phyloP scores from a whole-genome alignment of 1,284 basidiomycete species.

The Cryptococcus sp. region DNA sequence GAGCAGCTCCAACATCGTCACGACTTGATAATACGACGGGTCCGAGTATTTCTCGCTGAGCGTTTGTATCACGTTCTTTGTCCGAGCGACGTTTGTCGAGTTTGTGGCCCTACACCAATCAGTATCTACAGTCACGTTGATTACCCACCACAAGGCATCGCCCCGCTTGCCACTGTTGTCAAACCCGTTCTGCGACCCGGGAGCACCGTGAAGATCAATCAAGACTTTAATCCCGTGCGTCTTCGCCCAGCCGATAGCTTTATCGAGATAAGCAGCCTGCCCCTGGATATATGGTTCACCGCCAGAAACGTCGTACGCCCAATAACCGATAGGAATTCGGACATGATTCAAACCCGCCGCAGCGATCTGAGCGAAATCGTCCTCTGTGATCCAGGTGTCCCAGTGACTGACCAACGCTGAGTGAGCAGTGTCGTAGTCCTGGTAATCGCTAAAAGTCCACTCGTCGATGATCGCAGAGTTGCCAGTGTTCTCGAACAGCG shows the following conservation, averaged over 20 bases:
- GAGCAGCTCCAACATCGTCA: constrained; percentile 58
- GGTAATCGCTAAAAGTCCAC: constrained; percentile 65
- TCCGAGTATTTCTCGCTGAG: constrained; percentile 43
- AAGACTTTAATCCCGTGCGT: constrained; percentile 77
- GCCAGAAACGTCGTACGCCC: constrained; percentile 79
- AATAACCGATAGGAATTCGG: constrained; percentile 73
- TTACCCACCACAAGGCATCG: constrained; percentile 63
- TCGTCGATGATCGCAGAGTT: constrained; percentile 72
- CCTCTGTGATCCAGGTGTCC: constrained; percentile 66
- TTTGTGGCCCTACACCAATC: constrained; percentile 21
- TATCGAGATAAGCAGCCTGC: constrained; percentile 58
- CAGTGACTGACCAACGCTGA: constrained; percentile 43
- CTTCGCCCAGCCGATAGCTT: constrained; percentile 74
- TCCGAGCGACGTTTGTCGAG: constrained; percentile 39
- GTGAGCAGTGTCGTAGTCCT: constrained; percentile 42
- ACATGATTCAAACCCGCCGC: constrained; percentile 73
- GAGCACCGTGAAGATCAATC: constrained; percentile 67
- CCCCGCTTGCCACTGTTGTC: constrained; percentile 79
- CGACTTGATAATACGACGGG: constrained; percentile 59
- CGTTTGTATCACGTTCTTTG: constrained; percentile 53
- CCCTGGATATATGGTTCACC: constrained; percentile 86
- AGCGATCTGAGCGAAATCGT: constrained; percentile 84
- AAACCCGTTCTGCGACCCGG: constrained; percentile 75
- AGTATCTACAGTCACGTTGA: not conserved
- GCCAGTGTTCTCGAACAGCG: constrained; percentile 77